Percentiles rank a stretch among this genome's conserved stretches.
phyloP scores from a whole-genome alignment of 495 filamentous ascomycete genomes.

The Penicillium subrubescens region DNA sequence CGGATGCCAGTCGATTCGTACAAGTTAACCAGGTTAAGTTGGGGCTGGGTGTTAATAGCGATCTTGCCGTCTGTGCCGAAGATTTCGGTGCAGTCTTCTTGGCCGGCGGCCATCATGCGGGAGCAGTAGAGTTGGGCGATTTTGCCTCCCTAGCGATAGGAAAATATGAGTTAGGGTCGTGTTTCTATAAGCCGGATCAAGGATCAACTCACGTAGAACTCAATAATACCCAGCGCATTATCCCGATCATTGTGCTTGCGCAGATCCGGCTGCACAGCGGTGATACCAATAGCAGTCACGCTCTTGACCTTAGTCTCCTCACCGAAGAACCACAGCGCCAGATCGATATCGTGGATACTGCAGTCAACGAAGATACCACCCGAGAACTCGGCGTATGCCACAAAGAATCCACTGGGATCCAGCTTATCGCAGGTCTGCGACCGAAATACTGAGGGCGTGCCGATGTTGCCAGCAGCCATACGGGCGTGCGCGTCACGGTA shows the following conservation, averaged over 20 bases:
- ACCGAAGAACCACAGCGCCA: constrained; percentile 56
- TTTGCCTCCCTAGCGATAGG: constrained; percentile 37
- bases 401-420: constrained; percentile 55
- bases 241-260: constrained; percentile 55
- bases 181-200: neutral
- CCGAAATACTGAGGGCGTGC: constrained; percentile 50
- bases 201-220: constrained; percentile 47
- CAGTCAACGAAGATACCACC: constrained; percentile 64
- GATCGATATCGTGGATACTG: constrained; percentile 59
- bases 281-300: constrained; percentile 51
- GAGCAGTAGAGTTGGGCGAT: constrained; percentile 59
- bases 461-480: constrained; percentile 45
- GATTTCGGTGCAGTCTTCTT: constrained; percentile 59
- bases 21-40: constrained; percentile 50
- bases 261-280: constrained; percentile 56
- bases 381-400: constrained; percentile 52
- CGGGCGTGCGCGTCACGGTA: constrained; percentile 45
- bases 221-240: constrained; percentile 60
- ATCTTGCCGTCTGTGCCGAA: constrained; percentile 59
- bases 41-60: constrained; percentile 54
- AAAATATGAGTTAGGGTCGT: neutral
- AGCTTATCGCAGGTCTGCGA: constrained; percentile 56
- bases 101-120: constrained; percentile 63
- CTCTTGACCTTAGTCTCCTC: constrained; percentile 45
- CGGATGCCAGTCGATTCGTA: constrained; percentile 48